Evolutionary conservation across 352 stramenopile genomes (phyloP).

Genomic region (Globisporangium mamillatum): DNA sequence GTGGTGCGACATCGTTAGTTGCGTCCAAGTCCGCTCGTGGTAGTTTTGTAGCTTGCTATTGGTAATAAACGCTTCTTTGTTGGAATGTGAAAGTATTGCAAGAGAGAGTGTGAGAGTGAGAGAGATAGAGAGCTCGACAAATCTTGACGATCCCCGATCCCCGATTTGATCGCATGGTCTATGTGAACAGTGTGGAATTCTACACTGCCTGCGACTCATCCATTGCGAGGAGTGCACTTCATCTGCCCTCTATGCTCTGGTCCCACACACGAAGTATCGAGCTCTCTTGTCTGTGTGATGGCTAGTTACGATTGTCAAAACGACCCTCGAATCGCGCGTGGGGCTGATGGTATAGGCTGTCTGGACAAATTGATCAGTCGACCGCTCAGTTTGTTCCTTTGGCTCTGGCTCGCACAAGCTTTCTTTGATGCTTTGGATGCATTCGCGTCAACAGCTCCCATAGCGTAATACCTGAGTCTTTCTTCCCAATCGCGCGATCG

Average conservation of each 20-base stretch:
- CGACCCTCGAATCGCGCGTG: no score
- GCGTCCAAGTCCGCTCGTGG: neutral
- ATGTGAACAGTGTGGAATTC: neutral
- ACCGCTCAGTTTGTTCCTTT: neutral
- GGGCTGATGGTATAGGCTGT: no score
- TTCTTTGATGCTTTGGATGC: neutral
- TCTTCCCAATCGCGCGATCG: neutral
- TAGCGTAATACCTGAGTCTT: neutral
- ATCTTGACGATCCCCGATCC: no score
- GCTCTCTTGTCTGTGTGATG: neutral
- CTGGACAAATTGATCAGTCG: neutral
- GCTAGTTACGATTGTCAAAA: neutral
- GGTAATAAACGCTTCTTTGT: neutral
- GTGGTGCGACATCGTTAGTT: neutral
- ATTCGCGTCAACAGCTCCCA: constrained; percentile 1
- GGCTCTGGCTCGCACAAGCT: neutral
- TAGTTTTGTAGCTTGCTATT: neutral
- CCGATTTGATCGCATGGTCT: neutral
- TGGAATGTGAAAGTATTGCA: no score
- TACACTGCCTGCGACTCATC: neutral
- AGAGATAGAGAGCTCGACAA: no score
- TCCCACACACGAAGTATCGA: neutral
- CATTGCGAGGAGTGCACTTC: neutral
- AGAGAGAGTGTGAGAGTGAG: no score
- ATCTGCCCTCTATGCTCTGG: neutral